Evolutionary conservation across 768 basidiomycete species (phyloP), one percentile per base, ranked within the genome.

Genomic region (Pleurotus tuoliensis): DNA sequence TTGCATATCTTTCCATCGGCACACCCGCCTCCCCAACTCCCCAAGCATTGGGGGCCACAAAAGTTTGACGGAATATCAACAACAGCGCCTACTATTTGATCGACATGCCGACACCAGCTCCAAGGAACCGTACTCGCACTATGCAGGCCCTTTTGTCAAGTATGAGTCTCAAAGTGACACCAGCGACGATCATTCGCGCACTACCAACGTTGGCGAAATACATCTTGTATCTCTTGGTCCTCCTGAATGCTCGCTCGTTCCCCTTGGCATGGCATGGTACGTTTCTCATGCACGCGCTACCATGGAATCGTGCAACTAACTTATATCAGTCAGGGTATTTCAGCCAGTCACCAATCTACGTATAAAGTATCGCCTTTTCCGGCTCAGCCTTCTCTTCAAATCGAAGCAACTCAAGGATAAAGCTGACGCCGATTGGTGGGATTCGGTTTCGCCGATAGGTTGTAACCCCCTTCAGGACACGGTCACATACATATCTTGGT

Each of bases 261-360:
- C 88, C 88, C 1, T 64, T 87, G 18, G 73, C 73, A 25, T 90
- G 88, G 87, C 88, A 89, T 62, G 62, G 88, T 89, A 63, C 65
- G 87, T 79, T 5, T 18, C 15, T 50, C 5, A 5, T 45, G 44
- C 41, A 38, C 44, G 25, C 56, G 11, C 20, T 9, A 11, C 30
- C 9, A 8, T 34, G 8, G 30, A 34, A 34, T 34, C 3, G 30
- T 34, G 30, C 2, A 34, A 34, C 30, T 9, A 1, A 20, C 57
- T 9, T 50, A 7, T 56, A 13, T 16, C 61, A 52, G 84, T 81
- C 40, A 81, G 81, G 5, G 77, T 86, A 2, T 81, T 84, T 63
- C 70, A 74, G 59, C 81, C 80, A 11, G 74, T 81, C 7, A 57
- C 80, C 40, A 48, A 41, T 1, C 53, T 75, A 34, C 68, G 72